A percentile compares a stretch with the other conserved stretches of the same genome.
Evolutionary conservation across 2,329 filamentous ascomycete species (phyloP).

Genomic region (Nothophoma quercina): DNA sequence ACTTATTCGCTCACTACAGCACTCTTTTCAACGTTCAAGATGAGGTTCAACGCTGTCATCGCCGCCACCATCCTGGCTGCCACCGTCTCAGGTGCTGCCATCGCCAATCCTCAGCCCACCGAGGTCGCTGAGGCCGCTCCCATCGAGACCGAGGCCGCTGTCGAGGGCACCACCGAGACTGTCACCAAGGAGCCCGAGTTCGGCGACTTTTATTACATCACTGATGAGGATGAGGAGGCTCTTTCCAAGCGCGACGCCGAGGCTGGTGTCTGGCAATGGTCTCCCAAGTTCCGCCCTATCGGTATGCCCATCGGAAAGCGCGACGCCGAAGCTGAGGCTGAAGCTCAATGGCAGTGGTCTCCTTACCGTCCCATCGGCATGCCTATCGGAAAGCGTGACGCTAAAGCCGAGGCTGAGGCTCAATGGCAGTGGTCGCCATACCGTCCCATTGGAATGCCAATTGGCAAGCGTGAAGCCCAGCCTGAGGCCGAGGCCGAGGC

Average conservation of each 20-base stretch:
- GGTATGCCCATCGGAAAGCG: slow-evolving; percentile 28
- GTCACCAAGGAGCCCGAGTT: slow-evolving; percentile 12
- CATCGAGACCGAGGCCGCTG: neutral
- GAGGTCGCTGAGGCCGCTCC: slow-evolving; percentile 31
- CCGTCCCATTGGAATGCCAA: slow-evolving; percentile 24
- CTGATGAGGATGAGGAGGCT: slow-evolving; percentile 15
- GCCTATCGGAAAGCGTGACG: slow-evolving; percentile 9
- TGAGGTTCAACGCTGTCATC: slow-evolving; percentile 59
- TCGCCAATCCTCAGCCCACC: slow-evolving; percentile 28
- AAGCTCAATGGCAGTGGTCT: neutral
- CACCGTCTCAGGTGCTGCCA: slow-evolving; percentile 49
- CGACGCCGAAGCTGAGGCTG: slow-evolving; percentile 31
- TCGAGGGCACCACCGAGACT: neutral
- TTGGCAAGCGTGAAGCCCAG: slow-evolving; percentile 27
- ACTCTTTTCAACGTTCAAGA: slow-evolving; percentile 42
- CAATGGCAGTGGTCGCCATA: slow-evolving; percentile 2
- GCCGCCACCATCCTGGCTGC: slow-evolving; percentile 52
- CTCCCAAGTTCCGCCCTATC: slow-evolving; percentile 3
- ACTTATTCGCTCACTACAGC: slow-evolving; percentile 19
- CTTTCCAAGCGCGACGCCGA: slow-evolving; percentile 8
- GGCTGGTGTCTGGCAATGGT: neutral
- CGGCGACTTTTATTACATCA: slow-evolving; percentile 1
- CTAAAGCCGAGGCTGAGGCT: slow-evolving; percentile 8
- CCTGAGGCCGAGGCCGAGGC: too few relatives aligned
- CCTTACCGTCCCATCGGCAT: slow-evolving; percentile 3